Base-by-base conservation (phyloP, 352 stramenopile species). In the Pythium dissotocum region DNA sequence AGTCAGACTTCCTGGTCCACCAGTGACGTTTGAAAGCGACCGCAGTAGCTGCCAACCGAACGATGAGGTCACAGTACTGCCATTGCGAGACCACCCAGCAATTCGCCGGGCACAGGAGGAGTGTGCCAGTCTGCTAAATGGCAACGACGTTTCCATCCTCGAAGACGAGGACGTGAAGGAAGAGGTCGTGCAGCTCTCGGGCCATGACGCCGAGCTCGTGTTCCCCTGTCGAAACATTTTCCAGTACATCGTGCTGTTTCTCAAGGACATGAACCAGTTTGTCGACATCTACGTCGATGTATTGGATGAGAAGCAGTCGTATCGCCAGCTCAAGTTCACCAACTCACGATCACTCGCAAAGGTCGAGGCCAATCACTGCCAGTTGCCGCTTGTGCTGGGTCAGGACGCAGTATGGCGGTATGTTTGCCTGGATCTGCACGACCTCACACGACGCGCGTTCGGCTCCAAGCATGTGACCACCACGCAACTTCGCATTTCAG, bases 231-330 rank as follows among this genome's bases (percentile, higher is more conserved):
- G 72, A 61, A 91, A 83, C 52, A 86, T 91, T 32, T 91, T 93
- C 55, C 86, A 82, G n/a, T 94, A 85, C 65, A 58, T 94, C 18
- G 88, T 94, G 54, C 69, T 96, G 40, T 94, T 94, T 59, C 71
- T 94, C 35, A 93, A 93, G 42, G 86, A 93, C 67, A 77, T 95
- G 53, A 77, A 87, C 26, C 73, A 85, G 28, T 94, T 90, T 55
- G 63, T 94, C 16, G 83, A 90, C 63, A 78, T 94, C 57, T 61
- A 81, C n/a, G 60, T 94, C 40, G 78, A 90, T 33, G 61, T 94
- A 1, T 32, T 95, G 30, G 88, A 94, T 51, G 79, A 91, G 46
- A 73, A 80, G 28, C 83, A 91, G 55, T 77, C 57, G 48, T 93
- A 90, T 55, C 77, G 87, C n/a, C 58, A 74, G 18, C 73, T 95